phyloP scores from a whole-genome alignment of 495 filamentous ascomycete genomes.

The Astrocystis sublimbata region DNA sequence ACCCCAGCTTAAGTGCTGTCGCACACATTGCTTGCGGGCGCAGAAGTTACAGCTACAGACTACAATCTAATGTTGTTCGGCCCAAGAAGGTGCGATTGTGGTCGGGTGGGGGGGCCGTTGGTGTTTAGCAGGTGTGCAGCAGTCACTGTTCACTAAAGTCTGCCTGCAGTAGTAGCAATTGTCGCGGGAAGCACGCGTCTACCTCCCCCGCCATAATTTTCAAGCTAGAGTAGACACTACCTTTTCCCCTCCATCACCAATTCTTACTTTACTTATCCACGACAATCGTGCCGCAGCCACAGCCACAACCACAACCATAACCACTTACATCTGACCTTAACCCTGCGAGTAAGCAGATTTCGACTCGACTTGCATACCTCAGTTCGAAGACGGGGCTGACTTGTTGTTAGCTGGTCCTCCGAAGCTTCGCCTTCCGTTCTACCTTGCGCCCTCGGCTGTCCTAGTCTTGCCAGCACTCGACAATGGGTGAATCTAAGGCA shows the following conservation, averaged over 20 bases:
- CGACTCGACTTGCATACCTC: background rate
- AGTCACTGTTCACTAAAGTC: too few relatives aligned
- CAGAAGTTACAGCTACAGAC: too few relatives aligned
- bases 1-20: too few relatives aligned
- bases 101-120: too few relatives aligned
- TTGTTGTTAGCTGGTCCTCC: background rate
- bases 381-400: background rate
- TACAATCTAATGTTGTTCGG: too few relatives aligned
- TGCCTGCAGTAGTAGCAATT: background rate
- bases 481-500: slow-evolving; percentile 36
- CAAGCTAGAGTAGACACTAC: slow-evolving; percentile 10
- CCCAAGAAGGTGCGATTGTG: too few relatives aligned
- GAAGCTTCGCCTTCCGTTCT: background rate
- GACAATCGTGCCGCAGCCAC: too few relatives aligned
- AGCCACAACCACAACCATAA: too few relatives aligned
- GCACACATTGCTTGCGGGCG: too few relatives aligned
- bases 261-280: too few relatives aligned
- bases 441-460: background rate
- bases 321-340: background rate
- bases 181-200: slow-evolving; percentile 11
- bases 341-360: background rate
- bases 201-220: slow-evolving; percentile 8
- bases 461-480: background rate
- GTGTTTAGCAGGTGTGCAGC: too few relatives aligned
- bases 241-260: slow-evolving; percentile 17